phyloP scores from a whole-genome alignment of 768 basidiomycete genomes.

The Lactarius quietus region DNA sequence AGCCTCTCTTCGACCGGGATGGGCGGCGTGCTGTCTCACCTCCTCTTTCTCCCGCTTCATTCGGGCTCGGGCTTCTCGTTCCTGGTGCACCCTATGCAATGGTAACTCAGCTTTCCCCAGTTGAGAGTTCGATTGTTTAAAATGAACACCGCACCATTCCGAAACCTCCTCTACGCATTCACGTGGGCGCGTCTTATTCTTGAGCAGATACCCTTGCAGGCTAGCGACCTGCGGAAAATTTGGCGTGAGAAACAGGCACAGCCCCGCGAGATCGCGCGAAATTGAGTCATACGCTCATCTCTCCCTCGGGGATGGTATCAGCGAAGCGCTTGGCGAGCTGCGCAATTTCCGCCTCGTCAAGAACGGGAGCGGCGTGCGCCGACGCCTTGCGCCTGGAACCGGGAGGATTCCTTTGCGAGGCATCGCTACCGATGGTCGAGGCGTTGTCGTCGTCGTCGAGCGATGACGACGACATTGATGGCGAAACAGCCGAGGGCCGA shows the following conservation, averaged over 20 bases:
- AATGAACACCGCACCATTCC: conserved; percentile 50
- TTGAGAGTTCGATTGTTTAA: not conserved
- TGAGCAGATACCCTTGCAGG: conserved; percentile 81
- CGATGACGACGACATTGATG: not conserved
- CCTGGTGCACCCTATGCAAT: conserved; percentile 52
- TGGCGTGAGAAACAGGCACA: conserved; percentile 10
- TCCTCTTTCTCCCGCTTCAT: conserved; percentile 76
- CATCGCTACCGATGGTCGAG: conserved; percentile 34
- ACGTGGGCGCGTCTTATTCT: conserved; percentile 86
- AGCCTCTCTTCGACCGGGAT: not conserved
- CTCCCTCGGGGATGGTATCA: conserved; percentile 80
- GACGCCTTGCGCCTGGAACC: conserved; percentile 66
- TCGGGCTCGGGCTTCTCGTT: conserved; percentile 80
- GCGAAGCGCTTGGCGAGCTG: conserved; percentile 79
- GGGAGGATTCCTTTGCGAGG: conserved; percentile 62
- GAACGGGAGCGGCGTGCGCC: conserved; percentile 56
- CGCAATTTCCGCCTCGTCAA: conserved; percentile 73
- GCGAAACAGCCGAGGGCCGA: conserved; percentile 35
- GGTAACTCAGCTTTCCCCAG: conserved; percentile 14
- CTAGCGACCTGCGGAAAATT: conserved; percentile 57
- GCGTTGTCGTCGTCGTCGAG: conserved; percentile 23
- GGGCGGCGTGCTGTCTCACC: conserved; percentile 32
- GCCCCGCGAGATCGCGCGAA: not conserved
- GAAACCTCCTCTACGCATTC: conserved; percentile 79
- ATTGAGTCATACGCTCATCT: conserved; percentile 65